Percentiles rank a stretch among this genome's conserved stretches.
Evolutionary conservation across 1,284 basidiomycete genomes (phyloP).

Genomic region (Sphagnurus paluster): DNA sequence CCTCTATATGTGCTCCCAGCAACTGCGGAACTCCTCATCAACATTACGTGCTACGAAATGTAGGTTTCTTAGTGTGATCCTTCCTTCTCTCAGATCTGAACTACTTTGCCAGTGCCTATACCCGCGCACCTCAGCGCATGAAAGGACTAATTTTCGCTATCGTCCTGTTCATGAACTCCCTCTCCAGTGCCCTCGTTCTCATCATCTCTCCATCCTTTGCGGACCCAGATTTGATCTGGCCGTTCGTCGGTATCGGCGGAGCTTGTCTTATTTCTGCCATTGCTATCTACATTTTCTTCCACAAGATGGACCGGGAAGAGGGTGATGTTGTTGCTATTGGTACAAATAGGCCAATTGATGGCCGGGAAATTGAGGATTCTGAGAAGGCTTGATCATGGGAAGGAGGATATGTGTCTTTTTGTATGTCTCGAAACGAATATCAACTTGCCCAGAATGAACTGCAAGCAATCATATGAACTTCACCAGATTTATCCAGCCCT

Average conservation of each 20-base stretch:
- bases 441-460: no score
- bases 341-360: slow-evolving; percentile 15
- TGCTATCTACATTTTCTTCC: slow-evolving; percentile 23
- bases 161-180: slow-evolving; percentile 42
- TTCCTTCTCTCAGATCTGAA: not conserved
- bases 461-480: no score
- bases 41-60: slow-evolving; percentile 17
- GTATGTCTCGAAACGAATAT: no score
- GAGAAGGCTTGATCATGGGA: slow-evolving; percentile 14
- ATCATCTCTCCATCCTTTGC: slow-evolving; percentile 25
- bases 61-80: slow-evolving; percentile 1
- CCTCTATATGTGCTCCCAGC: slow-evolving; percentile 24
- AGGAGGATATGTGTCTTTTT: no score
- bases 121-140: slow-evolving; percentile 40
- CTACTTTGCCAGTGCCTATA: slow-evolving; percentile 33
- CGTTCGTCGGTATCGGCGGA: slow-evolving; percentile 23
- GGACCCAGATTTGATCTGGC: slow-evolving; percentile 29
- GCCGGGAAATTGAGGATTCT: slow-evolving; percentile 1
- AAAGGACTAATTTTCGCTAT: slow-evolving; percentile 35
- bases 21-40: slow-evolving; percentile 18
- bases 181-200: slow-evolving; percentile 29
- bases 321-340: slow-evolving; percentile 20
- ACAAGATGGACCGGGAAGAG: slow-evolving; percentile 23
- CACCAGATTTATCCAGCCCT: no score
- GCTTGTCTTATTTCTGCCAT: slow-evolving; percentile 18